Conservation (phyloP, 2,329 filamentous ascomycete species). For the Alternaria triticimaculans region DNA sequence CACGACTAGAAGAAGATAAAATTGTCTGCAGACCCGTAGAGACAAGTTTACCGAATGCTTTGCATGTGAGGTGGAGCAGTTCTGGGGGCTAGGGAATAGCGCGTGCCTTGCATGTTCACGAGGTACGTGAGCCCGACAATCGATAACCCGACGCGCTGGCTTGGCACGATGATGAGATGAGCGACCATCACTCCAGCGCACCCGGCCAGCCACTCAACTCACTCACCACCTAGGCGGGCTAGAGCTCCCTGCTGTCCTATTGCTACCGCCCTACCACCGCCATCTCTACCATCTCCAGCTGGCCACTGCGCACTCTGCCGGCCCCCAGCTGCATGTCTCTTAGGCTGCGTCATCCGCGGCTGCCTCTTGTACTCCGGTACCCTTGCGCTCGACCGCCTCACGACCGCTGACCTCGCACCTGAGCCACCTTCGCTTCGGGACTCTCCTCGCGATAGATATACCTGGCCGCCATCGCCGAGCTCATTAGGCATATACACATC, state of each 20-base stretch:
- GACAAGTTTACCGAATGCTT: background rate
- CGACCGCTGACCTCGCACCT: constrained; percentile 35
- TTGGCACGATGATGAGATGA: constrained; percentile 14
- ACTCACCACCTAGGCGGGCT: constrained; percentile 10
- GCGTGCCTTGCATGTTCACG: constrained; percentile 11
- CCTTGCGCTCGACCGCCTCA: constrained; percentile 35
- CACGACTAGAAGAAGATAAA: background rate
- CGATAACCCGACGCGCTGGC: constrained; percentile 23
- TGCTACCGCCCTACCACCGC: constrained; percentile 8
- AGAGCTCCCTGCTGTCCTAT: constrained; percentile 9
- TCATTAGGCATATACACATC: constrained; percentile 25
- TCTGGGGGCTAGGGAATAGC: constrained; percentile 3
- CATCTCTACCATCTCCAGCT: background rate
- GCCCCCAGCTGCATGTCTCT: constrained; percentile 34
- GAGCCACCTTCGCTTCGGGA: constrained; percentile 25
- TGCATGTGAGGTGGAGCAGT: background rate
- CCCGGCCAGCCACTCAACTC: constrained; percentile 7
- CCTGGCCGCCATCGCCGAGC: constrained; percentile 24
- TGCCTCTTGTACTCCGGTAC: constrained; percentile 30
- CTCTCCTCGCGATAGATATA: constrained; percentile 30
- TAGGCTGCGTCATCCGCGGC: constrained; percentile 41
- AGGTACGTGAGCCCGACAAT: constrained; percentile 14
- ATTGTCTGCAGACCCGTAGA: background rate
- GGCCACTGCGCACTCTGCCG: constrained; percentile 9
- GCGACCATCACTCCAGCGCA: constrained; percentile 3